These are phyloP conservation scores for Blastocystis sp. DNA, from an alignment of 352 stramenopile species.

Conservation along the genomic window DNA sequence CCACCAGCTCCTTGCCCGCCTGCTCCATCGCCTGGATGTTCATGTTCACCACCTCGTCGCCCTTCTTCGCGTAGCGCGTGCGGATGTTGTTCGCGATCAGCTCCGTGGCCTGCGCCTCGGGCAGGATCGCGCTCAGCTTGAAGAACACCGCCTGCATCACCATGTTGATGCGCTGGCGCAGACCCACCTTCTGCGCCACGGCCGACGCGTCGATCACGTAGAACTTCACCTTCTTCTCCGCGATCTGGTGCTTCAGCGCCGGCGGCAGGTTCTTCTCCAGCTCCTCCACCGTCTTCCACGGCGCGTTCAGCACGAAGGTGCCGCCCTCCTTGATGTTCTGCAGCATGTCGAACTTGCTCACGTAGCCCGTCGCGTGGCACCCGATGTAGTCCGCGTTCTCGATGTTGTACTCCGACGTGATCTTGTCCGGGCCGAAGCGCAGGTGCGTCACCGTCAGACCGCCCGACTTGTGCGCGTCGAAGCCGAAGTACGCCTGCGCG, in stretches of 20 bases:
- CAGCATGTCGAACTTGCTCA: constrained; percentile 77
- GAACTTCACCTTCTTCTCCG: too few relatives aligned
- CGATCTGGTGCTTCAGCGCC: too few relatives aligned
- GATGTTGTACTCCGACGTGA: constrained; percentile 71
- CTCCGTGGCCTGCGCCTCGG: constrained; percentile 48
- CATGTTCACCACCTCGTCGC: constrained; percentile 64
- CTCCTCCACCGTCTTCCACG: not conserved
- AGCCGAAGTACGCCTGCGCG: constrained; percentile 76
- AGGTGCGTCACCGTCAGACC: constrained; percentile 75
- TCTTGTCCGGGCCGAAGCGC: constrained; percentile 68
- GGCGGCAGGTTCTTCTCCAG: too few relatives aligned
- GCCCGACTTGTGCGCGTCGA: constrained; percentile 76
- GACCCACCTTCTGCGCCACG: too few relatives aligned
- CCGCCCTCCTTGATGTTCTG: constrained; percentile 74
- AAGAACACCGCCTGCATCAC: too few relatives aligned
- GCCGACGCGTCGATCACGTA: too few relatives aligned
- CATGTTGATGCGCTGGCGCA: too few relatives aligned
- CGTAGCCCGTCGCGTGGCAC: constrained; percentile 76
- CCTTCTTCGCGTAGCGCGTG: too few relatives aligned
- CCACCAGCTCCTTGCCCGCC: constrained; percentile 72
- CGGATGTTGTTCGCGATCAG: too few relatives aligned
- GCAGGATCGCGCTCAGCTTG: not conserved
- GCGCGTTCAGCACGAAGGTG: constrained; percentile 61
- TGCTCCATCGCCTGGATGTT: constrained; percentile 71
- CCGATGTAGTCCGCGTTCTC: constrained; percentile 75